Percentiles rank a stretch among this genome's conserved stretches.
These are phyloP conservation scores for Metschnikowia corniflorae DNA, from an alignment of 805 yeast genomes.

Conservation along the genomic window DNA sequence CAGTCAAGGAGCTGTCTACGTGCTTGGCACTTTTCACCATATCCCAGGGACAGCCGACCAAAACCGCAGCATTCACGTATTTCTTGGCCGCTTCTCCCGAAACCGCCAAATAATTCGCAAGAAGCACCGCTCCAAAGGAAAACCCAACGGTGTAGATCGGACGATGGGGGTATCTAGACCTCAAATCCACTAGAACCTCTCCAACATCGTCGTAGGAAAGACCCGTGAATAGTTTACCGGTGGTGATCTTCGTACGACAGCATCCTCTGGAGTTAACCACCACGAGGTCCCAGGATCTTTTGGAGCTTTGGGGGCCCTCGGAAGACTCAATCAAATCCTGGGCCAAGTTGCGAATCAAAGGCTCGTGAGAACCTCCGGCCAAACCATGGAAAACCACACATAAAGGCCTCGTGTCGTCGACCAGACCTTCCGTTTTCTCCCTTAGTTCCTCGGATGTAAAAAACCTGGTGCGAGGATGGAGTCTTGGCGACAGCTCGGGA, in stretches of 20 bases:
- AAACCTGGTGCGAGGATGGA: slow-evolving; percentile 54
- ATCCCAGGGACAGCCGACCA: slow-evolving; percentile 75
- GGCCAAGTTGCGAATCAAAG: slow-evolving; percentile 62
- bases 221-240: slow-evolving; percentile 68
- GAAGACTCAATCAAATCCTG: slow-evolving; percentile 36
- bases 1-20: slow-evolving; percentile 38
- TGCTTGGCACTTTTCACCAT: slow-evolving; percentile 46
- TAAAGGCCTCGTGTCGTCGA: slow-evolving; percentile 49
- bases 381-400: slow-evolving; percentile 70
- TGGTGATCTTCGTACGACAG: slow-evolving; percentile 61
- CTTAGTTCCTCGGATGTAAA: slow-evolving; percentile 45
- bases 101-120: slow-evolving; percentile 71
- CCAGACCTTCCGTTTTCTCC: slow-evolving; percentile 13
- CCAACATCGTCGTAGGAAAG: slow-evolving; percentile 69
- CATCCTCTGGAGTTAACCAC: slow-evolving; percentile 79
- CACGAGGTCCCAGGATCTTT: slow-evolving; percentile 54
- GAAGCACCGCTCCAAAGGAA: slow-evolving; percentile 72
- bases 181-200: slow-evolving; percentile 49
- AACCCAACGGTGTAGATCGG: slow-evolving; percentile 72
- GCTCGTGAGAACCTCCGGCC: slow-evolving; percentile 83
- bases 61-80: slow-evolving; percentile 46
- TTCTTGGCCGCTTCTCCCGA: slow-evolving; percentile 37
- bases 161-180: slow-evolving; percentile 50
- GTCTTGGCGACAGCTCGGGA: slow-evolving; percentile 33
- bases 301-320: slow-evolving; percentile 17